These are phyloP conservation scores for Flaveria ramosissima DNA, from an alignment of 129 eudicot genomes.

Conservation along the genomic window DNA sequence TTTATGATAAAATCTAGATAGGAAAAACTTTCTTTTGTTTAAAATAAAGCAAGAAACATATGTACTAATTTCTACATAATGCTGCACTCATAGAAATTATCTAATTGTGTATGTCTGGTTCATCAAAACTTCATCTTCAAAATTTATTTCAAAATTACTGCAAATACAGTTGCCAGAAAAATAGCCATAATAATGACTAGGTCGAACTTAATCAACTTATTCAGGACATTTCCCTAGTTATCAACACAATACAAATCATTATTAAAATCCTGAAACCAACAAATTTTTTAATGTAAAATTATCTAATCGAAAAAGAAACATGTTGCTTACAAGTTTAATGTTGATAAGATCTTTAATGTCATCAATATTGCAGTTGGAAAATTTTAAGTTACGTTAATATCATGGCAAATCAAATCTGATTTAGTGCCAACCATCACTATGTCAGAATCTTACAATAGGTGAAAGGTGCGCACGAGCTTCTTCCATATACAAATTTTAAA, in stretches of 20 bases:
- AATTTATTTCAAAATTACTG: constrained; percentile 97
- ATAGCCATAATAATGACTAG: constrained; percentile 90
- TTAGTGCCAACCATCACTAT: too few relatives aligned
- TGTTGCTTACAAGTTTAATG: constrained; percentile 66
- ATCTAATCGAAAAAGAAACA: neutral
- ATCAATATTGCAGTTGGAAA: constrained; percentile 65
- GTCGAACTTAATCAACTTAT: constrained; percentile 89
- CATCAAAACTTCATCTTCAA: constrained; percentile 57
- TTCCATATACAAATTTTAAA: too few relatives aligned
- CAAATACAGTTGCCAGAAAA: constrained; percentile 78
- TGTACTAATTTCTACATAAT: constrained; percentile 53
- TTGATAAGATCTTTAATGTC: constrained; percentile 95
- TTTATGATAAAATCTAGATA: constrained; percentile 39
- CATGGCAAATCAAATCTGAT: neutral
- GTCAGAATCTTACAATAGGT: neutral
- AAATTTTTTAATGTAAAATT: neutral
- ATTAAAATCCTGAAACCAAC: constrained; percentile 10
- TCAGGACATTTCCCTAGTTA: constrained; percentile 87
- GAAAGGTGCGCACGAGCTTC: neutral
- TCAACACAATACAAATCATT: neutral
- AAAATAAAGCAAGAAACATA: constrained; percentile 67
- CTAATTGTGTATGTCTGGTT: constrained; percentile 72
- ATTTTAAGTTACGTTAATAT: constrained; percentile 4
- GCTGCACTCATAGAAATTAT: constrained; percentile 56
- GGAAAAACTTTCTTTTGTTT: constrained; percentile 85